A percentile compares a stretch with the other conserved stretches of the same genome.
Conservation (phyloP, 2,329 filamentous ascomycete species). For the Gnomoniopsis sp. region DNA sequence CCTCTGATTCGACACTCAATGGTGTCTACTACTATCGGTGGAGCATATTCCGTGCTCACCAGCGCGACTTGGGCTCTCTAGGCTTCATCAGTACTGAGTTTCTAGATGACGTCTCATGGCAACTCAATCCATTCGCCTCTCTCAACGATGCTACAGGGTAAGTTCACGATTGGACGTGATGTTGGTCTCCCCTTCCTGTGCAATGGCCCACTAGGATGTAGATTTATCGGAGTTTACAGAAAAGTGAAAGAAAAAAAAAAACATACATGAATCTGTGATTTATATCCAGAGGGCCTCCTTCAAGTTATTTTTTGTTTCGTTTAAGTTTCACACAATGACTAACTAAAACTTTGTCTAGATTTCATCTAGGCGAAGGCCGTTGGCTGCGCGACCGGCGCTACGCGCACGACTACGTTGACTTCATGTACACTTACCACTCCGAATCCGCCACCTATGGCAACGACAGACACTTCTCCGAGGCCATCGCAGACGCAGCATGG, state of each 20-base stretch:
- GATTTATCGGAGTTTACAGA: no score
- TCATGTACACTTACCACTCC: constrained; percentile 34
- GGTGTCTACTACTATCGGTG: constrained; percentile 44
- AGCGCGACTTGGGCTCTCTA: constrained; percentile 37
- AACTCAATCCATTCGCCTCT: constrained; percentile 37
- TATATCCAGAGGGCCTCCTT: no score
- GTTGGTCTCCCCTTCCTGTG: no score
- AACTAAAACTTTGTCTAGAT: constrained; percentile 14
- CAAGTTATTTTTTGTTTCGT: no score
- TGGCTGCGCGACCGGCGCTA: constrained; percentile 41
- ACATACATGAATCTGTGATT: no score
- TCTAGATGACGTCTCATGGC: constrained; percentile 40
- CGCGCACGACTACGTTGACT: constrained; percentile 39
- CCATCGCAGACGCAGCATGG: constrained; percentile 37
- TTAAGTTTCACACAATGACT: no score
- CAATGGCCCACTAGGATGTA: no score
- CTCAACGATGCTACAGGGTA: constrained; percentile 39
- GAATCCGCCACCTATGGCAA: constrained; percentile 24
- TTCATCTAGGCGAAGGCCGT: constrained; percentile 40
- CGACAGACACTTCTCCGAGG: constrained; percentile 40
- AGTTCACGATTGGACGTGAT: no score
- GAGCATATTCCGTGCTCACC: constrained; percentile 40
- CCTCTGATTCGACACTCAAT: constrained; percentile 32
- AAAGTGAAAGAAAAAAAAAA: no score
- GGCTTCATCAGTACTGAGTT: constrained; percentile 44